These are phyloP conservation scores for Tripidium arundinaceum DNA, from an alignment of 202 grass and related monocot species.

Conservation along the genomic window DNA sequence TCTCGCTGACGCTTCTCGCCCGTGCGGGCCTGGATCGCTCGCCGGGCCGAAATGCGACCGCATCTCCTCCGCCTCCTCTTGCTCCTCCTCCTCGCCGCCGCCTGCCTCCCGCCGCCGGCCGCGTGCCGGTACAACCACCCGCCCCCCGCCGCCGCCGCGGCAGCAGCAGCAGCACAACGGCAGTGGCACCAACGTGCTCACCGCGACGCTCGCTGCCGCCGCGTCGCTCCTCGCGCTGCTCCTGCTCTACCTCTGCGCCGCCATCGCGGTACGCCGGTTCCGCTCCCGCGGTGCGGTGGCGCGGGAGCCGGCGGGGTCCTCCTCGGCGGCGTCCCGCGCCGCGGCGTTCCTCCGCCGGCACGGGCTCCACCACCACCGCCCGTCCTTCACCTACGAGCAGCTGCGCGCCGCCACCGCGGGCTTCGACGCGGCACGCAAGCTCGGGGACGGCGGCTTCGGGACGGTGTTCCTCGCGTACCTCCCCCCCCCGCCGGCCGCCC, in stretches of 20 bases:
- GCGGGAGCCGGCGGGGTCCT: neutral
- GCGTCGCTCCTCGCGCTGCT: constrained; percentile 48
- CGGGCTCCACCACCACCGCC: constrained; percentile 52
- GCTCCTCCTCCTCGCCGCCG: neutral
- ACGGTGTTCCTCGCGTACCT: constrained; percentile 59
- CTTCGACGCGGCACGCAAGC: too few relatives aligned
- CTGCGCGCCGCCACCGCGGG: too few relatives aligned
- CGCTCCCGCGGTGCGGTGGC: neutral
- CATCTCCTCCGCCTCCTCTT: constrained; percentile 25
- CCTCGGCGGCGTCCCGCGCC: constrained; percentile 29
- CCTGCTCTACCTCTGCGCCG: constrained; percentile 51
- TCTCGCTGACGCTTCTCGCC: too few relatives aligned
- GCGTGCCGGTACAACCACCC: neutral
- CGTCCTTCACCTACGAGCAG: too few relatives aligned
- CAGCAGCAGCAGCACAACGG: neutral
- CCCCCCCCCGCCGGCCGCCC: constrained; percentile 40
- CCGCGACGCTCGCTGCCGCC: too few relatives aligned
- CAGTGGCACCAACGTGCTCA: constrained; percentile 10
- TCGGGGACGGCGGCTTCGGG: too few relatives aligned
- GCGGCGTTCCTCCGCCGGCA: constrained; percentile 55
- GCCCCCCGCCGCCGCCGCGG: too few relatives aligned
- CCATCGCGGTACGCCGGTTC: too few relatives aligned
- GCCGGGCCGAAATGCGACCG: constrained; percentile 42
- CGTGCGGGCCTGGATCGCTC: too few relatives aligned
- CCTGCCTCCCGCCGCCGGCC: constrained; percentile 22